These are phyloP conservation scores for Metschnikowia continentalis DNA, from an alignment of 805 yeast species.

Conservation along the genomic window DNA sequence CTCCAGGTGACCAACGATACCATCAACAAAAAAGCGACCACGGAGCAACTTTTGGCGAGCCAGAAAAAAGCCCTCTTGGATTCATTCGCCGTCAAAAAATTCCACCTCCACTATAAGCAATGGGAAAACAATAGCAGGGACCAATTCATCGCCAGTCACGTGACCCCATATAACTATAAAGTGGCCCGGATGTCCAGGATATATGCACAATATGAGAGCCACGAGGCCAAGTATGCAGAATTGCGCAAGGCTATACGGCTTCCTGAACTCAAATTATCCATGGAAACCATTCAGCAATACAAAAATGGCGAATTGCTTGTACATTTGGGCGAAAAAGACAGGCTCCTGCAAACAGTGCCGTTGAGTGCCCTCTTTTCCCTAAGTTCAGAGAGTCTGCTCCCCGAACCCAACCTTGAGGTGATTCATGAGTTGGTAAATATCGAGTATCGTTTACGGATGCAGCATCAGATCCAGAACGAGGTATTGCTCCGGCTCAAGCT, in stretches of 20 bases:
- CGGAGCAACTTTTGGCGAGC: background rate
- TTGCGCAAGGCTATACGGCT: conserved; percentile 21
- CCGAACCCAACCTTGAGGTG: conserved; percentile 25
- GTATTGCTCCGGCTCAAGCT: conserved; percentile 29
- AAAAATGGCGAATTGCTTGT: conserved; percentile 20
- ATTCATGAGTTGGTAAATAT: conserved; percentile 30
- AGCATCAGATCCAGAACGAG: conserved; percentile 33
- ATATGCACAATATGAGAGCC: conserved; percentile 21
- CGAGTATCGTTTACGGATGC: conserved; percentile 31
- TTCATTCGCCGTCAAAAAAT: conserved; percentile 30
- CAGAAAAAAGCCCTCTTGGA: conserved; percentile 21
- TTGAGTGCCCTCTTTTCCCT: conserved; percentile 25
- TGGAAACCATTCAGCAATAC: conserved; percentile 24
- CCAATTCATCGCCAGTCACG: conserved; percentile 22
- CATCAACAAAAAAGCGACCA: background rate
- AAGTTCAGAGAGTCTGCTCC: conserved; percentile 20
- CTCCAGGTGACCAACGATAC: conserved; percentile 4
- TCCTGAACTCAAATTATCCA: conserved; percentile 27
- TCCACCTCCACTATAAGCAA: conserved; percentile 27
- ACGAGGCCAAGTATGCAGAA: conserved; percentile 23
- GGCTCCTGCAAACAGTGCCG: conserved; percentile 3
- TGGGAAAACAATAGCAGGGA: conserved; percentile 22
- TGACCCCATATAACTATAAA: conserved; percentile 27
- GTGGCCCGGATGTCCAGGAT: conserved; percentile 27
- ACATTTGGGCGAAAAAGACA: background rate